Conservation (phyloP, 306 rosid genomes). For the Corylus heterophylla region DNA sequence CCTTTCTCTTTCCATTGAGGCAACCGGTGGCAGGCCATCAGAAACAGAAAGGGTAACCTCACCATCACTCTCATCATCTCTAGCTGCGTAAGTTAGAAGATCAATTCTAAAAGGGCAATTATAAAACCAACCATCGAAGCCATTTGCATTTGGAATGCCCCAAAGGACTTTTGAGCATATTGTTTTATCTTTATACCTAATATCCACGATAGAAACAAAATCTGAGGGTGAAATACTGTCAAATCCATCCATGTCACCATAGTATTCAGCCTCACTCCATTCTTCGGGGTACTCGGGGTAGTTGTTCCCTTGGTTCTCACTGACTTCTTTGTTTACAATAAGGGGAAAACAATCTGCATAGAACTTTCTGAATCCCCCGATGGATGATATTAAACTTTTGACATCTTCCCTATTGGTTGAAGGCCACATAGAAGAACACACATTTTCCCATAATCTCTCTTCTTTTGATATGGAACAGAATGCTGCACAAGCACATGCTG, state of each 20-base stretch:
- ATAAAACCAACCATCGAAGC: conserved; percentile 71
- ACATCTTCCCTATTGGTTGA: conserved; percentile 83
- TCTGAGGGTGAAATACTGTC: conserved; percentile 67
- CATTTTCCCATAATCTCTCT: conserved; percentile 86
- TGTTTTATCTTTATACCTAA: conserved; percentile 65
- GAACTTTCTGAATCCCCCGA: conserved; percentile 87
- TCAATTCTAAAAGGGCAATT: conserved; percentile 89
- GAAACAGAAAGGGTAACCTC: conserved; percentile 72
- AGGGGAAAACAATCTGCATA: conserved; percentile 92
- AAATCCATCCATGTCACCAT: conserved; percentile 60
- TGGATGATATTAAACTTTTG: conserved; percentile 61
- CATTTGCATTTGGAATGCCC: conserved; percentile 79
- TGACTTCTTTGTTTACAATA: conserved; percentile 67
- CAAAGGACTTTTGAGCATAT: conserved; percentile 84
- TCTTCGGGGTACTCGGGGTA: conserved; percentile 70
- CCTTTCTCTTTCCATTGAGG: conserved; percentile 74
- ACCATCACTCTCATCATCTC: conserved; percentile 55
- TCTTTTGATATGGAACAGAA: conserved; percentile 81
- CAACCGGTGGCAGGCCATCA: conserved; percentile 71
- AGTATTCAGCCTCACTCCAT: conserved; percentile 87
- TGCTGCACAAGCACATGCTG: conserved; percentile 80
- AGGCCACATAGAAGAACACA: conserved; percentile 87
- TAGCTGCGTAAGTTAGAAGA: conserved; percentile 62
- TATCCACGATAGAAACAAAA: conserved; percentile 80
- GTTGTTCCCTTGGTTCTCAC: conserved; percentile 50